Base-by-base conservation (phyloP, 2,329 filamentous ascomycete genomes). In the Sporothrix globosa region DNA sequence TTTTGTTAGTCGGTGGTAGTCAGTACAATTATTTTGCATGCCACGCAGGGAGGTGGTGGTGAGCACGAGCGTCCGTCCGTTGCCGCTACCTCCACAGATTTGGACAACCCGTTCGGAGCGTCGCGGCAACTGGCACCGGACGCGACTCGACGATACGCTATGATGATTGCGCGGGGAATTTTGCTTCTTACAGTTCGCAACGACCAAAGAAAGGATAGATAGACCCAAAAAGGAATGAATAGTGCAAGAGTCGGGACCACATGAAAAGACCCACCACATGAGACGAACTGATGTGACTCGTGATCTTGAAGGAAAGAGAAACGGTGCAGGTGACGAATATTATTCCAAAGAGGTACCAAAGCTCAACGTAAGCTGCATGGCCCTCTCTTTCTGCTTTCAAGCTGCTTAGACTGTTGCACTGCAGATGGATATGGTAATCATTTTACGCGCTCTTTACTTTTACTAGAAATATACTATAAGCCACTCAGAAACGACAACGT, bases 161-260 rank as follows among this genome's bases (percentile, higher is more conserved):
- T 50, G 63, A 66, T 39, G 66, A 46, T 41, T 54, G 52, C 50
- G 50, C 19, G 66, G 52, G 66, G 52, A 39, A 46, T 70, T 58
- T 67, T 70, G 54, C 65, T 69, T 67, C 34, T 63, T 60, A 41
- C 34, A 39, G 67, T 68, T 60, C 70, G 66, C 70, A 53, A 41
- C 24, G 67, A 70, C 63, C 69, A 54, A 66, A 30, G 67, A 54
- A 66, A 30, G 67, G 68, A 70, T 73, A 73, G 70, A 73, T 73
- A 72, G 68, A 71, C 69, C 56, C 58, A 60, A 68, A 69, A 69
- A 68, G 54, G 65, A 72, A 58, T 48, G 60, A 66, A 70, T 70
- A 27, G 60, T 50, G 46, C 46, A 58, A 70, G 68, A 70, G 60
- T 67, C 58, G 63, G 63, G 67, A 66, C 27, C 41, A 17, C 53